Conservation (phyloP, 139 green algal species). For the Asterochloris erici region DNA sequence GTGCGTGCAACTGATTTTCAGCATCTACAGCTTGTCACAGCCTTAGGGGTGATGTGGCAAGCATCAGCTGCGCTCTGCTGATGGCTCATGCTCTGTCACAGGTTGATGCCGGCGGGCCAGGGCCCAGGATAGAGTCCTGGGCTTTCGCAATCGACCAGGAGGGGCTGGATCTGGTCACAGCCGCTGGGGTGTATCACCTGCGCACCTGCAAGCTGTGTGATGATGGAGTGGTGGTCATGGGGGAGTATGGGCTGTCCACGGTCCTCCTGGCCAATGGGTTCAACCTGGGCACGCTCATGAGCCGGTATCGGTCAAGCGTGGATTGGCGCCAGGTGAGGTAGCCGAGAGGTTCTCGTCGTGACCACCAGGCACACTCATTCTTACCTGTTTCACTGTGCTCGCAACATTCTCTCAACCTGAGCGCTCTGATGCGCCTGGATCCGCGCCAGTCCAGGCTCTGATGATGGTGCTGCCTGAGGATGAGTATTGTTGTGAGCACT, state of each 20-base stretch:
- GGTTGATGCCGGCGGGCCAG: conserved; percentile 35
- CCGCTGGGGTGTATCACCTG: conserved; percentile 42
- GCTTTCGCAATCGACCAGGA: conserved; percentile 38
- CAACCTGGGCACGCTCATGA: conserved; percentile 73
- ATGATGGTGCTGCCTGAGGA: too few species aligned
- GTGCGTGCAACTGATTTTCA: too few species aligned
- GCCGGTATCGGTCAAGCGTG: conserved; percentile 38
- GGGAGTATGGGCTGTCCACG: conserved; percentile 69
- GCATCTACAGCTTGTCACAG: too few species aligned
- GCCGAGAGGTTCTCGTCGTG: too few species aligned
- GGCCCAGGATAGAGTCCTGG: conserved; percentile 44
- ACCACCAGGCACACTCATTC: too few species aligned
- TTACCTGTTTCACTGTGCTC: too few species aligned
- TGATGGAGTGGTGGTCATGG: conserved; percentile 46
- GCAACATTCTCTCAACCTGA: too few species aligned
- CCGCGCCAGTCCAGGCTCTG: too few species aligned
- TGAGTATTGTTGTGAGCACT: too few species aligned
- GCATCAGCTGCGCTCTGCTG: too few species aligned
- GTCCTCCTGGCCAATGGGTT: conserved; percentile 49
- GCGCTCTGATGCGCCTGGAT: too few species aligned
- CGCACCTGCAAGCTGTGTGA: conserved; percentile 72
- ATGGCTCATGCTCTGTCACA: not conserved
- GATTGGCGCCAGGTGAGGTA: conserved; percentile 34
- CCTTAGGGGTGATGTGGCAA: too few species aligned
- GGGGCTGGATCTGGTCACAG: conserved; percentile 32